Evolutionary conservation across 345 rosid species (phyloP).

Genomic region (Cardamine chenopodiifolia): DNA sequence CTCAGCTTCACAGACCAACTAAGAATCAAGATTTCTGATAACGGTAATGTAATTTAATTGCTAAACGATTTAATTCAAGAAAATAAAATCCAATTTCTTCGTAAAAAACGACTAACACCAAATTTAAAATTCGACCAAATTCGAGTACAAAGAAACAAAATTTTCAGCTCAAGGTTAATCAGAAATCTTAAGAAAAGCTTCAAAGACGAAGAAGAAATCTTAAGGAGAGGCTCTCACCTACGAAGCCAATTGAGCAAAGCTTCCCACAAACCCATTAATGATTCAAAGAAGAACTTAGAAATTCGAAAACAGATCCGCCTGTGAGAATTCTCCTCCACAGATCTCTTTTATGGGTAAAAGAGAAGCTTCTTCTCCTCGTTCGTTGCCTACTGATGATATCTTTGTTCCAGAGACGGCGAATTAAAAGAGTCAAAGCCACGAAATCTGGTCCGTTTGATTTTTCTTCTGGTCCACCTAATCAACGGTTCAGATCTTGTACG

Average conservation of each 20-base stretch:
- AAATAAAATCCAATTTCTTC: neutral
- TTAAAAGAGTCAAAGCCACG: constrained; percentile 30
- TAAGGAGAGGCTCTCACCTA: constrained; percentile 43
- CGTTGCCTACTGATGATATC: constrained; percentile 19
- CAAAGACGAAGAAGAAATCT: constrained; percentile 3
- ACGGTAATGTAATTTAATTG: neutral
- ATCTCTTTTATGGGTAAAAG: neutral
- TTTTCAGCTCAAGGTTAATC: too few species aligned
- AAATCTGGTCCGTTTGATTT: constrained; percentile 27
- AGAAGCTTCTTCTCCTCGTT: constrained; percentile 28
- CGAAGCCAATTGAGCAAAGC: constrained; percentile 82
- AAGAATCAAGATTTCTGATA: neutral
- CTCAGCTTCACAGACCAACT: neutral
- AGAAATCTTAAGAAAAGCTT: neutral
- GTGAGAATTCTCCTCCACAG: constrained; percentile 20
- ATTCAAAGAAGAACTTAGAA: neutral
- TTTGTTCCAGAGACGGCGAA: constrained; percentile 13
- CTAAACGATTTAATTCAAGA: neutral
- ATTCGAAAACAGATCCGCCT: constrained; percentile 4
- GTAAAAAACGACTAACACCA: neutral
- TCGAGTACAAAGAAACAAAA: too few species aligned
- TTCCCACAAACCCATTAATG: constrained; percentile 66
- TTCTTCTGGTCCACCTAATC: neutral
- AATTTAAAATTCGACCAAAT: neutral
- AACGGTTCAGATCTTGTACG: neutral